A percentile compares a stretch with the other conserved stretches of the same genome.
Conservation (phyloP, 495 filamentous ascomycete genomes). For the Penicillium macrosclerotiorum region DNA sequence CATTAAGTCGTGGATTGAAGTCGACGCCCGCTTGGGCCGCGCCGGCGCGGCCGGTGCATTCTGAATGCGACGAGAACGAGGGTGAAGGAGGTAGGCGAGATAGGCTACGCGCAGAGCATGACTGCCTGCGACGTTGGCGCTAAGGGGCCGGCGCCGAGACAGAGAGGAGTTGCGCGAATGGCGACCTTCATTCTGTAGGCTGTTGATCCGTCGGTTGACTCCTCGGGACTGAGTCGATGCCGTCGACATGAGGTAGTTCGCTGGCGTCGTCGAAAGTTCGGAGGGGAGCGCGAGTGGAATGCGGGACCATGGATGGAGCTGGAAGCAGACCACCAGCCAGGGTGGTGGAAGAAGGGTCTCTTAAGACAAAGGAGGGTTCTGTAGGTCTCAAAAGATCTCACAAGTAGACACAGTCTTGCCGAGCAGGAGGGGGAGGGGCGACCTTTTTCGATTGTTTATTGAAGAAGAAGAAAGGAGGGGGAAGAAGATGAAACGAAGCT, state of each 20-base stretch:
- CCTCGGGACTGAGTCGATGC: conserved; percentile 53
- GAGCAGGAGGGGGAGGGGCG: conserved; percentile 8
- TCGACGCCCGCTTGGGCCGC: conserved; percentile 64
- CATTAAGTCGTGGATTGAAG: conserved; percentile 67
- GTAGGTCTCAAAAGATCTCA: too few species aligned
- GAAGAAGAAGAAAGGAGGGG: conserved; percentile 14
- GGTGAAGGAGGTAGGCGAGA: conserved; percentile 89
- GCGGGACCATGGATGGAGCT: conserved; percentile 38
- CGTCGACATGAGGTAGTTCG: conserved; percentile 48
- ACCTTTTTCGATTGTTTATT: conserved; percentile 17
- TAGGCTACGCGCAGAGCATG: conserved; percentile 90
- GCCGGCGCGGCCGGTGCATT: conserved; percentile 65
- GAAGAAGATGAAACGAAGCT: conserved; percentile 26
- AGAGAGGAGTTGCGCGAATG: conserved; percentile 53
- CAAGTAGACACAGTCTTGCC: conserved; percentile 3
- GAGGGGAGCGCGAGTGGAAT: conserved; percentile 27
- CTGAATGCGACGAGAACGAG: conserved; percentile 81
- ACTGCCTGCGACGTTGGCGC: conserved; percentile 75
- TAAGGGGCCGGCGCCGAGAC: conserved; percentile 49
- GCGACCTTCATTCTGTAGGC: conserved; percentile 52
- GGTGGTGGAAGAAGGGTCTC: conserved; percentile 7
- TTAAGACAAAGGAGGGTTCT: too few species aligned
- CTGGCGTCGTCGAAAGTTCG: conserved; percentile 23
- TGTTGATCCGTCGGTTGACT: conserved; percentile 55
- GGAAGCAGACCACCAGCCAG: conserved; percentile 30